Base-by-base conservation (phyloP, 1,139 yeast species). In the Casaregolazyma suthepensis region DNA sequence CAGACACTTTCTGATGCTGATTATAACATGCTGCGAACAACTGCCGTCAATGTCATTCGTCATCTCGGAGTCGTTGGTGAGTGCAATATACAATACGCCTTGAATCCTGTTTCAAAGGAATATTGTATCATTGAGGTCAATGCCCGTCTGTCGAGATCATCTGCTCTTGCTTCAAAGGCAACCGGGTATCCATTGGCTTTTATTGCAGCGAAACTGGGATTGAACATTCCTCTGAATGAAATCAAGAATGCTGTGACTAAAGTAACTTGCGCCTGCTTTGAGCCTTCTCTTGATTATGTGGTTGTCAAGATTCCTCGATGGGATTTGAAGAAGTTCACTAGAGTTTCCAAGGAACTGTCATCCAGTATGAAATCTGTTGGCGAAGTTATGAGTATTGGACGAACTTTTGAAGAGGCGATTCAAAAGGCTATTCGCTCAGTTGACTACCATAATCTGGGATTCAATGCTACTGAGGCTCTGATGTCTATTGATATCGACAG, bases 41-140 rank as follows among this genome's bases (percentile, higher is more conserved):
- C 99, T 54, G 99, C 99, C 51, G 95, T 93, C 63, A 93, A 93
- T 63, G 96, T 93, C 62, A 93, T 93, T 63, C 87, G 99, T 75
- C 99, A 93, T 68, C 79, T 93, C 68, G 99, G 99, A 66, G 99
- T 93, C 70, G 98, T 93, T 67, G 99, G 99, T 80, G 99, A 93
- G 77, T 93, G 99, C 81, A 93, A 93, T 77, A 89, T 93, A 67
- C 99, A 93, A 73, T 93, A 93, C 70, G 98, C 99, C 55, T 80
- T 93, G 71, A 89, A 93, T 71, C 98, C 99, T 62, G 82, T 82
- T 74, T 85, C 94, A 58, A 86, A 87, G 73, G 99, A 93, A 70
- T 93, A 91, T 76, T 87, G 99, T 75, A 89, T 93, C 63, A 93
- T 93, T 71, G 99, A 93, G 76, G 99, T 93, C 61, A 93, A 93